These are phyloP conservation scores for Suillus americanus DNA, from an alignment of 768 basidiomycete genomes.

Conservation along the genomic window DNA sequence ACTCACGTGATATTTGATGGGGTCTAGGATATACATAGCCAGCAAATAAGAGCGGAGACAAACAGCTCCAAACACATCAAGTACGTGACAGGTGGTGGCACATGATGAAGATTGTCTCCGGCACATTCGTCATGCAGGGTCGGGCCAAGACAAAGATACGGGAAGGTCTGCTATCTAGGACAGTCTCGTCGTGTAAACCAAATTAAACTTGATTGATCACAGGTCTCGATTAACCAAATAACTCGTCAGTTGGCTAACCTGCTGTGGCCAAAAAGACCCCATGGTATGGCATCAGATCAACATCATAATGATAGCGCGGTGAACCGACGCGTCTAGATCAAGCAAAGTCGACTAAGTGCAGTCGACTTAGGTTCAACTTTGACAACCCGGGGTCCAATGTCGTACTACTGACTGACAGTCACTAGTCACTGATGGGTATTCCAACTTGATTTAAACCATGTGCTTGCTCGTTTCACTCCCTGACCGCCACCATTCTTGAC, in stretches of 20 bases:
- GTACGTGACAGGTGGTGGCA: too few species aligned
- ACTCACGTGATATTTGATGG: too few species aligned
- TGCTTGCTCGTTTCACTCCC: conserved; percentile 1
- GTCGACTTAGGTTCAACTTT: not conserved
- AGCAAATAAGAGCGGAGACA: too few species aligned
- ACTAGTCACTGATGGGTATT: not conserved
- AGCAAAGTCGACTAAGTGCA: not conserved
- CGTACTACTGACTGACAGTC: conserved; percentile 8
- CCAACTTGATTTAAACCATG: not conserved
- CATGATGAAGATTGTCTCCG: too few species aligned
- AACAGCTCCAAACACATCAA: too few species aligned
- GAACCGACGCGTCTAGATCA: not conserved
- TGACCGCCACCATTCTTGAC: not conserved
- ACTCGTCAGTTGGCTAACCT: not conserved
- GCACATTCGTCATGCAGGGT: too few species aligned
- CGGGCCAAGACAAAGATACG: too few species aligned
- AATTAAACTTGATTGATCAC: too few species aligned
- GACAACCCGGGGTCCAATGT: not conserved
- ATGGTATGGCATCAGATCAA: not conserved
- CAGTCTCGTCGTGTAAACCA: too few species aligned
- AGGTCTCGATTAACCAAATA: not conserved
- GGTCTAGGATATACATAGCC: too few species aligned
- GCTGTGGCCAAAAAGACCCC: not conserved
- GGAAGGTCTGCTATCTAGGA: too few species aligned
- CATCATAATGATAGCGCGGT: not conserved